Evolutionary conservation across 805 yeast species (phyloP).

Genomic region (Wickerhamomyces hampshirensis): DNA sequence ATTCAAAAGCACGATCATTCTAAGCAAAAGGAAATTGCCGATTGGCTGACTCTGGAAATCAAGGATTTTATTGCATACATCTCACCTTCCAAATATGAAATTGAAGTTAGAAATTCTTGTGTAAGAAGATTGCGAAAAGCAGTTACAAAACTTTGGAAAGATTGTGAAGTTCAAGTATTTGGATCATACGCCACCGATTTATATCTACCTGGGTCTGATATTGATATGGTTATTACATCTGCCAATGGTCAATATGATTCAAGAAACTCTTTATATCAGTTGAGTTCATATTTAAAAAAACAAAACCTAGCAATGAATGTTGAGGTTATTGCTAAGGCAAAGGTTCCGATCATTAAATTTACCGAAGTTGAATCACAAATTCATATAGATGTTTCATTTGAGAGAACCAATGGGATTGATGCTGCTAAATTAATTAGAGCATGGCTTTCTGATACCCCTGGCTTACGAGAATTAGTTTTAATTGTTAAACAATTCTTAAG

Average conservation of each 20-base stretch:
- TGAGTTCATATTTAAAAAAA: conserved; percentile 64
- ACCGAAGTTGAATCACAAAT: conserved; percentile 66
- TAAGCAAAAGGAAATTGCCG: conserved; percentile 69
- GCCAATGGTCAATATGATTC: conserved; percentile 51
- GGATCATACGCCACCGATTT: conserved; percentile 94
- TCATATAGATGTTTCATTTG: conserved; percentile 88
- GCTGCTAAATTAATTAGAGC: conserved; percentile 74
- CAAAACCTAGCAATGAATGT: conserved; percentile 61
- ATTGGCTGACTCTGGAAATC: conserved; percentile 84
- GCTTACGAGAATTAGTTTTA: conserved; percentile 74
- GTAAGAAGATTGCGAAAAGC: conserved; percentile 54
- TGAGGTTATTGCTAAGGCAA: conserved; percentile 84
- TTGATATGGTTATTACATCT: conserved; percentile 85
- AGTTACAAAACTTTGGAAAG: conserved; percentile 62
- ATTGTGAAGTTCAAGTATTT: conserved; percentile 76
- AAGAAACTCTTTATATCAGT: conserved; percentile 61
- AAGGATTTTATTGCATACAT: conserved; percentile 79
- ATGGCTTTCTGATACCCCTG: conserved; percentile 75
- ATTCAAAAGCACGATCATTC: conserved; percentile 73
- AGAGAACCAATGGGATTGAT: conserved; percentile 72
- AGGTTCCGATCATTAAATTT: conserved; percentile 92
- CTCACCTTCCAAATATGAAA: conserved; percentile 78
- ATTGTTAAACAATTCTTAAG: conserved; percentile 82
- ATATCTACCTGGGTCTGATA: conserved; percentile 92
- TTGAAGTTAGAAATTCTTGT: conserved; percentile 57